These are phyloP conservation scores for Colletotrichum siamense DNA, from an alignment of 2,329 filamentous ascomycete genomes.

Conservation along the genomic window DNA sequence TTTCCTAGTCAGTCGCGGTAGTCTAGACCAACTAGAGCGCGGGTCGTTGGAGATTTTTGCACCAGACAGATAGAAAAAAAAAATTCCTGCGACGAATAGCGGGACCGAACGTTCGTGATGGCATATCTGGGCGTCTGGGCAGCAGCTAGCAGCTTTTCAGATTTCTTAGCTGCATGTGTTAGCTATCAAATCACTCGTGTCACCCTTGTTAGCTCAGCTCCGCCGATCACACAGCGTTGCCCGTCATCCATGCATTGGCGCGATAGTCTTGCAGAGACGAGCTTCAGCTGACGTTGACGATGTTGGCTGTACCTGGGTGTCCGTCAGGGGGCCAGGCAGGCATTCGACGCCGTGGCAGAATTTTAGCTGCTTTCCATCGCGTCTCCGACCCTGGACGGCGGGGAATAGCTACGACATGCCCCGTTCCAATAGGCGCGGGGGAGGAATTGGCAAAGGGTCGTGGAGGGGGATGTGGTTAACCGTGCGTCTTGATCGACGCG, in stretches of 20 bases:
- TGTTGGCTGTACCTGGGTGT: neutral
- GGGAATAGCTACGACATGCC: neutral
- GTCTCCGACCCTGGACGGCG: neutral
- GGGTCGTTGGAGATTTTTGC: neutral
- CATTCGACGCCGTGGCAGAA: neutral
- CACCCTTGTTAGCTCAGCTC: neutral
- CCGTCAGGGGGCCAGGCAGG: neutral
- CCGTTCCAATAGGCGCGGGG: slow-evolving; percentile 2
- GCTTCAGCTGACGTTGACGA: neutral
- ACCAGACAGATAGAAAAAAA: neutral
- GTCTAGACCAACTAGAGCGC: neutral
- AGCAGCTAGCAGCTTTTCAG: neutral
- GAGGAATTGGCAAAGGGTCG: neutral
- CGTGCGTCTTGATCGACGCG: slow-evolving; percentile 13
- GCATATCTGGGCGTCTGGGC: neutral
- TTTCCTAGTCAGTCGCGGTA: neutral
- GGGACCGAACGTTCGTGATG: neutral
- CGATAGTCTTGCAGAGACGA: neutral
- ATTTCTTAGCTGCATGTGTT: neutral
- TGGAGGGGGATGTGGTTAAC: neutral
- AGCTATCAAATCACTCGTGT: neutral
- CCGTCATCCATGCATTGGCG: neutral
- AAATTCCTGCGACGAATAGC: neutral
- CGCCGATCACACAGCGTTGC: neutral
- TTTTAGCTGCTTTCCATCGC: neutral